A percentile compares a stretch with the other conserved stretches of the same genome.
phyloP scores from a whole-genome alignment of 2,329 filamentous ascomycete species.

The Aspergillus udagawae region DNA sequence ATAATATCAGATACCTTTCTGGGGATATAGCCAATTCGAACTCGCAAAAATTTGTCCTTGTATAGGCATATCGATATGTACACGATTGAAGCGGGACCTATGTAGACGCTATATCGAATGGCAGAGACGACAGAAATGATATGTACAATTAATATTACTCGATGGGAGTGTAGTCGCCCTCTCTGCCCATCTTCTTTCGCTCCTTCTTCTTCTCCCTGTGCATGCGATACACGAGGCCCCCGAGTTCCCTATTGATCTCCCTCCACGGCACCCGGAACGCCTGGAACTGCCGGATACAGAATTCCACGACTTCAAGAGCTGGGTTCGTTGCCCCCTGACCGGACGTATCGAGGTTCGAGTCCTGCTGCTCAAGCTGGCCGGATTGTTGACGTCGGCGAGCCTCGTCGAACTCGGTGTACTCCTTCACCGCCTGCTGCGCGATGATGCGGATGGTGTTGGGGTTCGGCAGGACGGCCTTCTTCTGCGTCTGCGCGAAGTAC shows the following conservation, averaged over 20 bases:
- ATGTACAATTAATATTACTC: not conserved
- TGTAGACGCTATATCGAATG: not conserved
- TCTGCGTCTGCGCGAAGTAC: slow-evolving; percentile 21
- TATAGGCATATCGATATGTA: not conserved
- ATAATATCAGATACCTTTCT: not conserved
- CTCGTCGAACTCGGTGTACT: slow-evolving; percentile 15
- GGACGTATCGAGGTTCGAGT: not conserved
- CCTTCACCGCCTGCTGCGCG: slow-evolving; percentile 28
- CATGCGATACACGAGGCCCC: slow-evolving; percentile 26
- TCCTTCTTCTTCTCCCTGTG: slow-evolving; percentile 2
- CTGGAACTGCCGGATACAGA: slow-evolving; percentile 31
- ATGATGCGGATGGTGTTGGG: slow-evolving; percentile 36
- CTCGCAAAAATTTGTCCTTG: not conserved
- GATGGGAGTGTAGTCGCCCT: not conserved
- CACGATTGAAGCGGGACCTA: not conserved
- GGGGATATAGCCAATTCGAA: not conserved
- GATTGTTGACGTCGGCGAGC: not conserved
- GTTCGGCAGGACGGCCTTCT: slow-evolving; percentile 30
- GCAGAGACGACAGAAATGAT: not conserved
- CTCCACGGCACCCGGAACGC: slow-evolving; percentile 22
- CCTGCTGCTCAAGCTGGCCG: not conserved
- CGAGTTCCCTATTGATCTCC: slow-evolving; percentile 33
- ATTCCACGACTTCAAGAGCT: slow-evolving; percentile 24
- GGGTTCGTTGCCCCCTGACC: slow-evolving; percentile 14
- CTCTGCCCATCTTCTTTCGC: not conserved